phyloP scores from a whole-genome alignment of 1,284 basidiomycete species.

The Microbotryum violaceum region DNA sequence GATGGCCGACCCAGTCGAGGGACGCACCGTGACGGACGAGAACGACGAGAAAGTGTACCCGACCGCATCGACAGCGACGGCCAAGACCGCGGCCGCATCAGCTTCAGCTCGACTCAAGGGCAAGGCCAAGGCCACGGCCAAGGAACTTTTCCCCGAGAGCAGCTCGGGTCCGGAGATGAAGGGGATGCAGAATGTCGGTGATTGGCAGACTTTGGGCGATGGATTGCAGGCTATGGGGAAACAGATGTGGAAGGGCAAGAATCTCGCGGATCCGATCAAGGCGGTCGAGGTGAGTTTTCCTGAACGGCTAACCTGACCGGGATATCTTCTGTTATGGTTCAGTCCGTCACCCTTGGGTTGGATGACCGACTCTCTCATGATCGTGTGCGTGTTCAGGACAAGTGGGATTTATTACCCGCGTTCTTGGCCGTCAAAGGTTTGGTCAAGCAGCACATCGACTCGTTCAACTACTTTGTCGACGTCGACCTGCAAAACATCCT shows the following conservation, averaged over 20 bases:
- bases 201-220: conserved; percentile 11
- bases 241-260: conserved; percentile 39
- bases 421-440: conserved; percentile 94
- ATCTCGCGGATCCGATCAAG: conserved; percentile 47
- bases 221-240: conserved; percentile 38
- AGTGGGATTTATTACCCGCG: conserved; percentile 91
- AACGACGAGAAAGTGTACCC: background rate
- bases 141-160: background rate
- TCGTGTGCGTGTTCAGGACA: conserved; percentile 56
- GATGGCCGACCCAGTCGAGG: conserved; percentile 10
- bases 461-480: conserved; percentile 99
- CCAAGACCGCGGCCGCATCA: background rate
- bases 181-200: conserved; percentile 25
- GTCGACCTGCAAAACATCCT: conserved; percentile 95
- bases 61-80: background rate
- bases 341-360: background rate
- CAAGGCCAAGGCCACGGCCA: conserved; percentile 24
- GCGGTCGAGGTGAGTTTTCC: conserved; percentile 44
- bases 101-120: background rate
- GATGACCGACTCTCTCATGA: too few species aligned
- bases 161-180: conserved; percentile 12
- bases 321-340: background rate
- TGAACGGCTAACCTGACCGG: too few species aligned
- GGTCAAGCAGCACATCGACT: conserved; percentile 99
- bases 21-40: background rate